phyloP scores from a whole-genome alignment of 805 yeast genomes.

The Jamesozyma hellenica region DNA sequence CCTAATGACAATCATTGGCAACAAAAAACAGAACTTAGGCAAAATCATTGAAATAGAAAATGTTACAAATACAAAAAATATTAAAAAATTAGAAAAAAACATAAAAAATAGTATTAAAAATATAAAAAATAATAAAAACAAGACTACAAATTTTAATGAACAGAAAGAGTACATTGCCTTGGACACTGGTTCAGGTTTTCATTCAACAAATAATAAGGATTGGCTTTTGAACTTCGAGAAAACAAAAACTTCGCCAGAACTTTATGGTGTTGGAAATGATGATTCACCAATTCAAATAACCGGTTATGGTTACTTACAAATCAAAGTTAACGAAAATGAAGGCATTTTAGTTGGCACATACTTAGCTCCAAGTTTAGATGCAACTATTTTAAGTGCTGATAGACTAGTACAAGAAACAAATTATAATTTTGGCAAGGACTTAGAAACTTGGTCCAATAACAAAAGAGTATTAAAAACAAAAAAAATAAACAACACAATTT shows the following conservation, averaged over 20 bases:
- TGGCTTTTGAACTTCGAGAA: neutral
- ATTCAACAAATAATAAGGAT: neutral
- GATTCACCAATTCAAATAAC: neutral
- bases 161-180: neutral
- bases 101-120: too few species aligned
- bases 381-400: neutral
- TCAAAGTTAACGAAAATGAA: neutral
- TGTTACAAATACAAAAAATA: slow-evolving; percentile 1
- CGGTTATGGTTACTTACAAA: neutral
- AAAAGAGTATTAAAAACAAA: neutral
- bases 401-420: neutral
- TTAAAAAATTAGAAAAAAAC: too few species aligned
- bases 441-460: neutral
- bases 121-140: too few species aligned
- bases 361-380: neutral
- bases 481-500: neutral
- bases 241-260: neutral
- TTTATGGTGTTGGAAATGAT: neutral
- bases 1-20: too few species aligned
- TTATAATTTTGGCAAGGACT: neutral
- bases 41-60: too few species aligned
- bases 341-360: neutral
- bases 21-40: too few species aligned
- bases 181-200: neutral
- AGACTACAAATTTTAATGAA: too few species aligned